Evolutionary conservation across 768 basidiomycete genomes (phyloP), one percentile per base, ranked within the genome.

Genomic region (Phylloporus sp.): DNA sequence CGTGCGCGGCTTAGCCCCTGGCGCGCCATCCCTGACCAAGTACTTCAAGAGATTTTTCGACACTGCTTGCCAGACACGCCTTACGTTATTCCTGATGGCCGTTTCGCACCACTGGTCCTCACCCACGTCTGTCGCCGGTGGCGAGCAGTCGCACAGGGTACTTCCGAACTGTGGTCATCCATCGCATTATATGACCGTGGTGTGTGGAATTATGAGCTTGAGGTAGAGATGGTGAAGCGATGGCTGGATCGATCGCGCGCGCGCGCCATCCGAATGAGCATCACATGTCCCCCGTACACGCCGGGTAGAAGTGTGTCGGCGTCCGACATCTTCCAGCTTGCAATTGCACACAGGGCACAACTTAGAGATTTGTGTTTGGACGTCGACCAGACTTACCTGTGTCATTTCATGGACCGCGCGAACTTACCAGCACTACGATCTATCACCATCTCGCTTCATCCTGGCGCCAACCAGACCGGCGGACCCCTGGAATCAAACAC

Each of bases 41-140:
- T 69, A 0, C 53, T 67, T 5, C 62, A 67, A 44, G 61, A 65
- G 24, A 63, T 69, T 22, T 67, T 66, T 24, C 52, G 45, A 37
- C 49, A 39, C 27, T 69, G 64, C 22, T 24, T 66, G 2, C 65
- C 55, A 0, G 53, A 60, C 17, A 50, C 44, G 10, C 42, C 42
- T 15, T 67, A 57, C 42, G n/a, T 57, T 43, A 42, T 51, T 4
- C 68, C 65, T 2, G 29, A 54, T 20, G 38, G 44, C 6, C 49
- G 26, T 38, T 46, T 53, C 6, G 64, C 66, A 23, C 69, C 69
- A 4, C 45, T 70, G 8, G 44, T 69, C 31, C 62, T 70, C 31
- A 58, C 64, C 1, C 67, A 58, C 17, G 55, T 68, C 23, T 68
- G 67, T 48, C 65, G 55, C 15, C 55, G 65, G 21, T 68, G 67